Conservation (phyloP, 345 rosid genomes). For the Eucalyptus sp. region DNA sequence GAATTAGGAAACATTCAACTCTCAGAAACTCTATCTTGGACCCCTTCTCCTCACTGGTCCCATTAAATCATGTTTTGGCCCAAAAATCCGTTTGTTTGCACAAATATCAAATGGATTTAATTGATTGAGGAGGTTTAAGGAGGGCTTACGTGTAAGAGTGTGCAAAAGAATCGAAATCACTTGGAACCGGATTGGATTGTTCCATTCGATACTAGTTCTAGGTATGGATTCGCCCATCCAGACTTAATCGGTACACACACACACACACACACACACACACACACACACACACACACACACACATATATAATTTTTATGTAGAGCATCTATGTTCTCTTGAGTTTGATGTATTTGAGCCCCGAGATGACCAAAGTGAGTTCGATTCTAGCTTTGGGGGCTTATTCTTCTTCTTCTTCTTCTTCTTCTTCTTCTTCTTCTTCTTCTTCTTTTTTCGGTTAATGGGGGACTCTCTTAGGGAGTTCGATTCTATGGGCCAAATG, state of each 20-base stretch:
- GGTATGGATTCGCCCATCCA: background rate
- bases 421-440: accelerated
- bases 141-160: background rate
- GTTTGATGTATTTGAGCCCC: accelerated
- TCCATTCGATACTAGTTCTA: too few species aligned
- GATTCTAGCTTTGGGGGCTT: background rate
- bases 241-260: accelerated
- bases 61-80: background rate
- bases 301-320: too few species aligned
- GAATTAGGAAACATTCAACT: background rate
- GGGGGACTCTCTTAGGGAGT: background rate
- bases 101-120: background rate
- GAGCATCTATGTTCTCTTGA: background rate
- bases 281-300: too few species aligned
- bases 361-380: background rate
- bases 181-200: background rate
- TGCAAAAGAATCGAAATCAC: accelerated
- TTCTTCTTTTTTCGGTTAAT: accelerated
- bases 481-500: background rate
- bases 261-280: too few species aligned
- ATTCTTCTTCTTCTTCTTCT: too few species aligned
- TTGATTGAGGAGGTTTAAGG: background rate
- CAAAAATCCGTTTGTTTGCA: background rate
- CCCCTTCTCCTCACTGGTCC: background rate
- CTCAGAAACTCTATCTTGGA: background rate